Base-by-base conservation (phyloP, 2,329 filamentous ascomycete genomes). In the Cadophora sp. region DNA sequence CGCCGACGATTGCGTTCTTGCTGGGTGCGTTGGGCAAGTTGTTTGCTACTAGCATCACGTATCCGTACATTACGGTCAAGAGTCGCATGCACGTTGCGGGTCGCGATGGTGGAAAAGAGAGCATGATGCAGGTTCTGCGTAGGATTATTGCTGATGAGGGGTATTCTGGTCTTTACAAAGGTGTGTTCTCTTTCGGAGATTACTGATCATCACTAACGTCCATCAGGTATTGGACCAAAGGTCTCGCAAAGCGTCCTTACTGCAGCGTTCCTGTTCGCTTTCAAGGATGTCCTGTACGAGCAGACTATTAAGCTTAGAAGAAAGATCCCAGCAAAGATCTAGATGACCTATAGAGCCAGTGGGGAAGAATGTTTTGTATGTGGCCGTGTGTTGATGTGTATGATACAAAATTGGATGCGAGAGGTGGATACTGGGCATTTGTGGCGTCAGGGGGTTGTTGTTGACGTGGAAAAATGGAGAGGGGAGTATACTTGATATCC, bases 51-150 rank as follows among this genome's bases (percentile, higher is more conserved):
- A 89, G 86, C 69, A 92, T 98, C 76, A 99, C 96, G 6, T 99
- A 99, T 80, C 96, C 96, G 12, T 99, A 99, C 79, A 98, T 99
- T 79, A 99, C 96, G 4, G 92, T 99, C 76, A 99, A 99, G 89
- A 97, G 94, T 81, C 89, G 93, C 79, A 97, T 97, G 89, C 96
- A 99, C 80, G 93, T 99, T 69, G 93, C 94, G 31, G 89, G 87
- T 70, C 89, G 89, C 76, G 89, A 89, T 71, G 87, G 87, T n/a
- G 89, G 89, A 72, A 91, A 91, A 81, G 92, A 97, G 81, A 92
- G 91, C 73, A 91, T 97, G 86, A 85, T 90, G 64, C 87, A 89
- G 73, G 92, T 90, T 58, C 87, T 99, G 77, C 89, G 86, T 77
- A 87, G 91, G 69, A 94, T 98, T 69, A 86, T 97, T 69, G 86